Evolutionary conservation across 2,329 filamentous ascomycete genomes (phyloP).

Genomic region (Fusarium pseudonygamai): DNA sequence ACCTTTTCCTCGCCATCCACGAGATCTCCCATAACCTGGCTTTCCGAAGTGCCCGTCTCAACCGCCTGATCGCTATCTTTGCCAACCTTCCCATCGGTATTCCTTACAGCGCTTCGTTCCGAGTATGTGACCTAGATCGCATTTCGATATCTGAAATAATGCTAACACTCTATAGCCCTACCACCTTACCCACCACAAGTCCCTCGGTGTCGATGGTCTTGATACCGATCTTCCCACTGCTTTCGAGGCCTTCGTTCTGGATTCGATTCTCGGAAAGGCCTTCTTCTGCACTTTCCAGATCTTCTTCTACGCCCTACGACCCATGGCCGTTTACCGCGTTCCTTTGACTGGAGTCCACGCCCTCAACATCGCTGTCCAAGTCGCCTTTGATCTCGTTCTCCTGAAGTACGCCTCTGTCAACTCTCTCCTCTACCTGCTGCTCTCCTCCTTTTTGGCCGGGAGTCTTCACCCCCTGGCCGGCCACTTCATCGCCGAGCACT

Average conservation of each 20-base stretch:
- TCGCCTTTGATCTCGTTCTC: conserved; percentile 79
- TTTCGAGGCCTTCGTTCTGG: conserved; percentile 89
- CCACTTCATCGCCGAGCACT: conserved; percentile 99
- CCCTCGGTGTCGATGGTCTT: conserved; percentile 92
- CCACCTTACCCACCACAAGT: conserved; percentile 99
- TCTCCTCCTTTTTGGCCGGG: conserved; percentile 93
- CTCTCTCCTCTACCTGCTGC: conserved; percentile 81
- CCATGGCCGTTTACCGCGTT: conserved; percentile 92
- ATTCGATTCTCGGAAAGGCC: conserved; percentile 94
- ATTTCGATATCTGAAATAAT: conserved; percentile 16
- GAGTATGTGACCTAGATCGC: conserved; percentile 62
- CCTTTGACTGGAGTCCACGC: conserved; percentile 87
- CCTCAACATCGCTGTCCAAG: conserved; percentile 81
- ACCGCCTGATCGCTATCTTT: conserved; percentile 88
- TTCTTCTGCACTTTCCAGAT: conserved; percentile 99
- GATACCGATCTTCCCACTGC: conserved; percentile 96
- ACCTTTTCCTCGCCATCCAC: conserved; percentile 97
- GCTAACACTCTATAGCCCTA: conserved; percentile 72
- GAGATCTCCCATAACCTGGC: conserved; percentile 98
- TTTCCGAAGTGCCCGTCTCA: conserved; percentile 81
- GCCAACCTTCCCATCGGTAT: conserved; percentile 96
- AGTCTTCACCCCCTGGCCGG: conserved; percentile 93
- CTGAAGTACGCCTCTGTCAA: conserved; percentile 68
- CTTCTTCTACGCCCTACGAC: conserved; percentile 95
- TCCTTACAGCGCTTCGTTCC: conserved; percentile 95